A percentile compares a stretch with the other conserved stretches of the same genome.
Conservation (phyloP, 331 rosid genomes). For the Spiraea crenata region DNA sequence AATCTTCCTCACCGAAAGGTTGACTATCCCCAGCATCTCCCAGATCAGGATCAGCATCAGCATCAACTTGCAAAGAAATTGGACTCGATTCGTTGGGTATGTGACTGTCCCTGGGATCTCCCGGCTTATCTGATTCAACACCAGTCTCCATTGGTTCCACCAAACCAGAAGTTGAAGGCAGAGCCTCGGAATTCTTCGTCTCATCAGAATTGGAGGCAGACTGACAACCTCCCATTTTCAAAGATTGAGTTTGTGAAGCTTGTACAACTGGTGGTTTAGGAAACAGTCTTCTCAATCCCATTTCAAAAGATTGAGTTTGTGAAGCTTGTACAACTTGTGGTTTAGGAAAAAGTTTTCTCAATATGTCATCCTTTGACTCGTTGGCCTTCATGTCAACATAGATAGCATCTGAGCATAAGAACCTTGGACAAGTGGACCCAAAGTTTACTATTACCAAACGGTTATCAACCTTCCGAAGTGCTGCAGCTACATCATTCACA, state of each 20-base stretch:
- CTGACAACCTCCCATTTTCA: not conserved
- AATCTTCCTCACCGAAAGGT: too few species aligned
- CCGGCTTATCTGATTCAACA: not conserved
- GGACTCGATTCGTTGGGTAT: not conserved
- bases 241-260: not conserved
- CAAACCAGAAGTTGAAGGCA: conserved; percentile 2
- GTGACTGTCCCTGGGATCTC: not conserved
- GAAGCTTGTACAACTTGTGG: not conserved
- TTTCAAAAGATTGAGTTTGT: too few species aligned
- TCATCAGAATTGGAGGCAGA: not conserved
- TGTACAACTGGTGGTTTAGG: too few species aligned
- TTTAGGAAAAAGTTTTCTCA: conserved; percentile 24
- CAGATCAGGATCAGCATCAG: too few species aligned
- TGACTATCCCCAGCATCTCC: too few species aligned
- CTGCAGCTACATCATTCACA: conserved; percentile 41
- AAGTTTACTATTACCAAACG: conserved; percentile 51
- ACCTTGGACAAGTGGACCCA: conserved; percentile 8
- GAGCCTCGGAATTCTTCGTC: not conserved
- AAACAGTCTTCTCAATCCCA: too few species aligned
- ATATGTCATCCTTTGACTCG: conserved; percentile 16
- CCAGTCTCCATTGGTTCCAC: conserved; percentile 6
- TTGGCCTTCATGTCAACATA: conserved; percentile 25
- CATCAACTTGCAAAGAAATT: not conserved
- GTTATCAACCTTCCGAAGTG: conserved; percentile 46
- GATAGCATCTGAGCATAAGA: conserved; percentile 15